Conservation (phyloP, 2,329 filamentous ascomycete genomes). For the Diaporthe helianthi region DNA sequence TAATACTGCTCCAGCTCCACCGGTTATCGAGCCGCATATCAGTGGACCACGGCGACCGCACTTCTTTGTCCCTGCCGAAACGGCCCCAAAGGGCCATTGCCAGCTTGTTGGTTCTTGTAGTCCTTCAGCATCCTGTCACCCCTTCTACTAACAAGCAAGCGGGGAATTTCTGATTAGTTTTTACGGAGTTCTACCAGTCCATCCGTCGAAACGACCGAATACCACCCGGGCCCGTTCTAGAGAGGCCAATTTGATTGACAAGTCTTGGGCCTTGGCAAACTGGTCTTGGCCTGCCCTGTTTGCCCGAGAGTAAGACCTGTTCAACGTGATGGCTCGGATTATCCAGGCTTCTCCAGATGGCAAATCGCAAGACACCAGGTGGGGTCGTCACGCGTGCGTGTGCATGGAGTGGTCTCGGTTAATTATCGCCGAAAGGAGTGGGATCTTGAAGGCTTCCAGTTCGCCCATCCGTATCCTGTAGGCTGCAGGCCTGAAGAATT, state of each 20-base stretch:
- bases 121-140: neutral
- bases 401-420: neutral
- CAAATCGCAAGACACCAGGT: neutral
- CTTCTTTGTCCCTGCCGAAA: neutral
- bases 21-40: neutral
- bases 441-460: slow-evolving; percentile 2
- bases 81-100: neutral
- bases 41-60: neutral
- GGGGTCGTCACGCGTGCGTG: neutral
- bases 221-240: neutral
- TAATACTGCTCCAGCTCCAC: neutral
- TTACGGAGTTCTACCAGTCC: too few relatives aligned
- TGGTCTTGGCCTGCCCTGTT: neutral
- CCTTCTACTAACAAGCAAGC: neutral
- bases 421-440: neutral
- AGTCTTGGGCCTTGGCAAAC: neutral
- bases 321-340: neutral
- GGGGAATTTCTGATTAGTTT: neutral
- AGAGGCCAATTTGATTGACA: slow-evolving; percentile 15
- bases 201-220: slow-evolving; percentile 12
- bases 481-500: neutral
- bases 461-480: slow-evolving; percentile 8
- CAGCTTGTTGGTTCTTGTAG: neutral
- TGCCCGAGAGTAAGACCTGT: neutral
- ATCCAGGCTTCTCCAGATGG: neutral